These are phyloP conservation scores for Talaromyces rugulosus DNA, from an alignment of 2,329 filamentous ascomycete genomes.

Conservation along the genomic window DNA sequence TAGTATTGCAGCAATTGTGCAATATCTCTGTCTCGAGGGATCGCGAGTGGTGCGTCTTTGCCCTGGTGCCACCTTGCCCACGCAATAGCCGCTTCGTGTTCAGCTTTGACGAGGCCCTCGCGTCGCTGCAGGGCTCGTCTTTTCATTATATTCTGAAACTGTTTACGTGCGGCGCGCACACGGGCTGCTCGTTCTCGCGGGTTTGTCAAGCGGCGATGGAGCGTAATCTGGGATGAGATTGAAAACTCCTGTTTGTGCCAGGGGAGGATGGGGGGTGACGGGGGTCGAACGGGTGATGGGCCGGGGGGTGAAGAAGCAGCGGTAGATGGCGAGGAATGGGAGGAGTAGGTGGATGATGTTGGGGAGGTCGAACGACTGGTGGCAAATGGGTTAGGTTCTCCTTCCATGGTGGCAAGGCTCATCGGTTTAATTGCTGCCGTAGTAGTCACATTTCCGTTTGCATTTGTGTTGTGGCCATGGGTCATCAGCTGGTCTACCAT, in stretches of 20 bases:
- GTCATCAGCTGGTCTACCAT: background rate
- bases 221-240: constrained; percentile 6
- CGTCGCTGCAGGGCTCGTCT: constrained; percentile 9
- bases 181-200: constrained; percentile 7
- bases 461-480: background rate
- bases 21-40: constrained; percentile 4
- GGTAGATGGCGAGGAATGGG: constrained; percentile 8
- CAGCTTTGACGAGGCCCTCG: constrained; percentile 9
- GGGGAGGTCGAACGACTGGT: background rate
- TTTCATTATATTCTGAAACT: constrained; percentile 6
- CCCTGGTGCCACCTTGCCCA: constrained; percentile 7
- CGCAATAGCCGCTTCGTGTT: constrained; percentile 9
- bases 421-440: background rate
- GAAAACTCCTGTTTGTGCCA: constrained; percentile 10
- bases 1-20: constrained; percentile 6
- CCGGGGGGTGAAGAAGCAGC: constrained; percentile 6
- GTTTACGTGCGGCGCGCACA: constrained; percentile 2
- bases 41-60: constrained; percentile 5
- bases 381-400: background rate
- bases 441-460: background rate
- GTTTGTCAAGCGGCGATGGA: constrained; percentile 9
- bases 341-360: constrained; percentile 9
- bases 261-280: background rate
- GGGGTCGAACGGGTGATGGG: background rate
- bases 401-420: background rate